Percentiles rank a stretch among this genome's conserved stretches.
Evolutionary conservation across 1,139 yeast species (phyloP).

Genomic region (Suhomyces bokatorum): DNA sequence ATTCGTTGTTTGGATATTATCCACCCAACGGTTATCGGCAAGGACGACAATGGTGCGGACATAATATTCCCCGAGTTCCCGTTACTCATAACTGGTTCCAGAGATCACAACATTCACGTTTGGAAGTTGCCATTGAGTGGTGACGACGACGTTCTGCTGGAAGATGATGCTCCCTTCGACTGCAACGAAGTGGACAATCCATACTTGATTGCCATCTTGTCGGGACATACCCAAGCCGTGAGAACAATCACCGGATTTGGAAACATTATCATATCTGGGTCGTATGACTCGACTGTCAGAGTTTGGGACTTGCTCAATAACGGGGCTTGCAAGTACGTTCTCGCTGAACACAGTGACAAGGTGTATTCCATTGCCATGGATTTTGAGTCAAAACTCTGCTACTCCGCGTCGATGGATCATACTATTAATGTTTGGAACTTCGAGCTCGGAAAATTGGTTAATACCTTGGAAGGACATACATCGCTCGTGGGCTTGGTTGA

Average conservation of each 20-base stretch:
- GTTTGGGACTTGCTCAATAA: slow-evolving; percentile 84
- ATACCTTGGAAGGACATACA: slow-evolving; percentile 79
- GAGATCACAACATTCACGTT: slow-evolving; percentile 85
- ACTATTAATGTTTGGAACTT: slow-evolving; percentile 90
- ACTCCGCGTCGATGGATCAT: slow-evolving; percentile 91
- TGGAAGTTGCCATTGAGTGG: slow-evolving; percentile 77
- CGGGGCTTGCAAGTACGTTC: slow-evolving; percentile 69
- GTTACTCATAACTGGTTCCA: slow-evolving; percentile 79
- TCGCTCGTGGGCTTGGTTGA: slow-evolving; percentile 87
- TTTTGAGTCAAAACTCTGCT: slow-evolving; percentile 71
- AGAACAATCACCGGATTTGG: slow-evolving; percentile 88
- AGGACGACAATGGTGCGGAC: slow-evolving; percentile 62
- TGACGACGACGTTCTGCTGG: slow-evolving; percentile 29
- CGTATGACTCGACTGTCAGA: slow-evolving; percentile 86
- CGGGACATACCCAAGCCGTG: slow-evolving; percentile 87
- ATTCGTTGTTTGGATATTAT: slow-evolving; percentile 87
- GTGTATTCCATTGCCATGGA: slow-evolving; percentile 89
- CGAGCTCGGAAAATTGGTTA: slow-evolving; percentile 65
- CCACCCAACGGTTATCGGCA: slow-evolving; percentile 61
- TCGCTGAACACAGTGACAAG: slow-evolving; percentile 82
- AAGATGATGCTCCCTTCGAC: slow-evolving; percentile 27
- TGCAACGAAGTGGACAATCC: slow-evolving; percentile 55
- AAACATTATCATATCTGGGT: slow-evolving; percentile 81
- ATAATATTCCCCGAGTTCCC: slow-evolving; percentile 65
- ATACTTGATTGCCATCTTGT: slow-evolving; percentile 68